These are phyloP conservation scores for Inga laurina DNA, from an alignment of 306 rosid genomes.

Conservation along the genomic window DNA sequence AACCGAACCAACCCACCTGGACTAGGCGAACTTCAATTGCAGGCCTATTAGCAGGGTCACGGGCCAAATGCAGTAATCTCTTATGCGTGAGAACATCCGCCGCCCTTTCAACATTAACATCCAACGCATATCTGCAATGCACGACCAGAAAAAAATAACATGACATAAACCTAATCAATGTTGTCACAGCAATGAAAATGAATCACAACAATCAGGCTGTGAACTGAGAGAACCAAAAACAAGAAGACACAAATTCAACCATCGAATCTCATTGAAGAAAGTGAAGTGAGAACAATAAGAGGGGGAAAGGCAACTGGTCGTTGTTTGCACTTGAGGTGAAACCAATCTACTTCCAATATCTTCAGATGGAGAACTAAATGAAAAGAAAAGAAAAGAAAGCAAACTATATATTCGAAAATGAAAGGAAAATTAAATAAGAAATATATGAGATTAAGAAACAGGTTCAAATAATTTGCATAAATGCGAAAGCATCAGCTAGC, in stretches of 20 bases:
- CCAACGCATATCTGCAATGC: conserved; percentile 83
- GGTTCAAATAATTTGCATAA: neutral
- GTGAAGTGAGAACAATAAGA: neutral
- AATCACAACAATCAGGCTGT: conserved; percentile 1
- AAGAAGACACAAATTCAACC: neutral
- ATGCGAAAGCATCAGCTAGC: neutral
- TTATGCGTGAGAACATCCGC: conserved; percentile 95
- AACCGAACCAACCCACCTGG: conserved; percentile 56
- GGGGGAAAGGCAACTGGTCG: neutral
- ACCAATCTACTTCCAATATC: neutral
- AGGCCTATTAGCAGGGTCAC: conserved; percentile 84
- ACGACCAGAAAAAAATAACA: neutral
- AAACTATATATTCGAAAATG: neutral
- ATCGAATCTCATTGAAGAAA: neutral
- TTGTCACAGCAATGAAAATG: neutral
- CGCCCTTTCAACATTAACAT: conserved; percentile 96
- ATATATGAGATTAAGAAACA: neutral
- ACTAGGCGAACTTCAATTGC: conserved; percentile 96
- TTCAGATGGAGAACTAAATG: neutral
- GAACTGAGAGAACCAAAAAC: neutral
- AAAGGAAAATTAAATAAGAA: neutral
- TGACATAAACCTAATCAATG: conserved; percentile 24
- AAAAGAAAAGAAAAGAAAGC: neutral
- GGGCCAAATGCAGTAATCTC: conserved; percentile 81
- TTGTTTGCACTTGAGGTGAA: neutral